A percentile compares a stretch with the other conserved stretches of the same genome.
Evolutionary conservation across 2,329 filamentous ascomycete genomes (phyloP).

Genomic region (Colletotrichum graminicola): DNA sequence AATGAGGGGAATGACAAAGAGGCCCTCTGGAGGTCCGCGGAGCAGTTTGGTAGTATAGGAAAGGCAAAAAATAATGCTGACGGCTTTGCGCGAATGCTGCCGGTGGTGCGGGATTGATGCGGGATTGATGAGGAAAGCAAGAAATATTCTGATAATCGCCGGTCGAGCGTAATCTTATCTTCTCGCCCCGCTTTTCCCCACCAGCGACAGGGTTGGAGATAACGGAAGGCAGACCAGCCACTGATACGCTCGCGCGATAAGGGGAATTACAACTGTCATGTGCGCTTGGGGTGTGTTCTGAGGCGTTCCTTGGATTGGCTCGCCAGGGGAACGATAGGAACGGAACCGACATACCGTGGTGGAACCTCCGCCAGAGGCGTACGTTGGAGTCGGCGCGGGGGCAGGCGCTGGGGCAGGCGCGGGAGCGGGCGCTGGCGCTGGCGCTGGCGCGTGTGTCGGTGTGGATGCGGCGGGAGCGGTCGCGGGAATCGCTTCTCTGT

Average conservation of each 20-base stretch:
- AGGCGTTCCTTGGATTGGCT: constrained; percentile 9
- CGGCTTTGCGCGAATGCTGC: constrained; percentile 11
- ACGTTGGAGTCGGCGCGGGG: constrained; percentile 35
- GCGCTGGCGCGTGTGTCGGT: constrained; percentile 22
- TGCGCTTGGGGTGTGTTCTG: constrained; percentile 2
- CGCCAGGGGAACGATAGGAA: constrained; percentile 18
- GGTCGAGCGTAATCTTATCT: constrained; percentile 6
- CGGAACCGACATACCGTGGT: constrained; percentile 27
- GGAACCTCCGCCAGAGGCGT: constrained; percentile 35
- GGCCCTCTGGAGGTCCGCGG: neutral
- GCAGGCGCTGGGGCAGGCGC: constrained; percentile 16
- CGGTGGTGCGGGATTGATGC: constrained; percentile 11
- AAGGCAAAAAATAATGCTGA: neutral
- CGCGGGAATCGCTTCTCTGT: constrained; percentile 37
- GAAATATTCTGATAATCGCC: constrained; percentile 14
- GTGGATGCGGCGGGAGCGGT: constrained; percentile 28
- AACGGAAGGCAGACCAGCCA: constrained; percentile 8
- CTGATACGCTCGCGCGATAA: constrained; percentile 12
- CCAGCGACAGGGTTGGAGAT: constrained; percentile 6
- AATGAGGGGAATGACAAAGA: no score
- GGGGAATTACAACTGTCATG: constrained; percentile 10
- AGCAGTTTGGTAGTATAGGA: no score
- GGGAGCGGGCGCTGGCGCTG: constrained; percentile 12
- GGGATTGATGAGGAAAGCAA: constrained; percentile 13
- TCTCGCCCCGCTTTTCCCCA: constrained; percentile 8